A percentile compares a stretch with the other conserved stretches of the same genome.
These are phyloP conservation scores for Phoenix roebelenii DNA, from an alignment of 176 grass and related monocot species.

Conservation along the genomic window DNA sequence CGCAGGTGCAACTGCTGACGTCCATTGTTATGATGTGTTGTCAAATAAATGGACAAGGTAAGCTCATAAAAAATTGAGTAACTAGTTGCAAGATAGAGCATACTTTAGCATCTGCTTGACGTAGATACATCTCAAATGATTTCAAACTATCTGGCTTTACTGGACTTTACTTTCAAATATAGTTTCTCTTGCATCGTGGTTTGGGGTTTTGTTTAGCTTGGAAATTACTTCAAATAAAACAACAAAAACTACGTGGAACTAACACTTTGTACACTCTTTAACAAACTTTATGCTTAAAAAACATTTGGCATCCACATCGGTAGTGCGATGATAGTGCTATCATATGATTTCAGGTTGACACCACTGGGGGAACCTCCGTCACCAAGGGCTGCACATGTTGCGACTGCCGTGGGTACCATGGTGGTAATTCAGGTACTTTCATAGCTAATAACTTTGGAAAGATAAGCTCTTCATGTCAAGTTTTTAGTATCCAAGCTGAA, in stretches of 20 bases:
- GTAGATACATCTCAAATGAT: no score
- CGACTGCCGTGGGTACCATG: constrained; percentile 97
- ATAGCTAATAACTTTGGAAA: neutral
- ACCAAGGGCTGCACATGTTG: constrained; percentile 95
- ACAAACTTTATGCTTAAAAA: no score
- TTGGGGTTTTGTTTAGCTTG: no score
- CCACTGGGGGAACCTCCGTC: constrained; percentile 93
- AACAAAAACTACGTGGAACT: no score
- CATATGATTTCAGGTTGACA: constrained; percentile 53
- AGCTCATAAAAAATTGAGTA: neutral
- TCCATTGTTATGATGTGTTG: constrained; percentile 84
- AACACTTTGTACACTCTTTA: no score
- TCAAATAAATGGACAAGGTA: constrained; percentile 99
- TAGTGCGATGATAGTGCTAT: neutral
- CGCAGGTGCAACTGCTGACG: constrained; percentile 84
- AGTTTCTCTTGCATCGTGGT: no score
- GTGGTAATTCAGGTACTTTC: constrained; percentile 90
- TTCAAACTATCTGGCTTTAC: neutral
- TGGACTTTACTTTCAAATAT: neutral
- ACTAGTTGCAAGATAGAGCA: no score
- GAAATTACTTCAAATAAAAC: no score
- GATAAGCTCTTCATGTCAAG: no score
- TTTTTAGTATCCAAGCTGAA: no score
- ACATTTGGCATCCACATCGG: no score
- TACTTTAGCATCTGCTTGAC: no score